A percentile compares a stretch with the other conserved stretches of the same genome.
phyloP scores from a whole-genome alignment of 2,329 filamentous ascomycete genomes.

The Aspergillus aculeatus region DNA sequence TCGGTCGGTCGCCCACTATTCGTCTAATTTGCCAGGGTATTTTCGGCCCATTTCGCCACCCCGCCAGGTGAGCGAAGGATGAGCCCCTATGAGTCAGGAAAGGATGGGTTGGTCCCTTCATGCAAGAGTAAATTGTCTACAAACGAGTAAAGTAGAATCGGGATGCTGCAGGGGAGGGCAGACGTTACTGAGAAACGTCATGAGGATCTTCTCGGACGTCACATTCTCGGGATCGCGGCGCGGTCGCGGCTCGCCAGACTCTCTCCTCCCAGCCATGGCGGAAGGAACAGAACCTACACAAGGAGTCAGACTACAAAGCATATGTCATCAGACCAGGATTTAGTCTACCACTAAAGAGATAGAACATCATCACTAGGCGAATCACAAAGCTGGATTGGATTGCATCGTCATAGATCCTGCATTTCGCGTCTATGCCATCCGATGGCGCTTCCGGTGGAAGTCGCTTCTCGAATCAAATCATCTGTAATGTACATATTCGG shows the following conservation, averaged over 20 bases:
- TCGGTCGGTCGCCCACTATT: too few species aligned
- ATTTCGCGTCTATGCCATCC: conserved; percentile 38
- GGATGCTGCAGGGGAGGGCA: too few species aligned
- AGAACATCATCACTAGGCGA: background rate
- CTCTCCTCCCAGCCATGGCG: background rate
- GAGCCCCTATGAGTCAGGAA: too few species aligned
- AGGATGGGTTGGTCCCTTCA: too few species aligned
- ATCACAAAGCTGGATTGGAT: conserved; percentile 21
- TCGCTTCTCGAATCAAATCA: conserved; percentile 24
- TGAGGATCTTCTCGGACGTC: background rate
- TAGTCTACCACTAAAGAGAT: background rate
- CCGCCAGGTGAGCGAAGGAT: too few species aligned
- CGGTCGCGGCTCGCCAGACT: background rate
- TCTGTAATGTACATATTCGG: conserved; percentile 37
- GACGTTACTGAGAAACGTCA: background rate
- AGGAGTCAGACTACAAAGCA: background rate
- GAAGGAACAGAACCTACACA: background rate
- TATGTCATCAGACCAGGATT: background rate
- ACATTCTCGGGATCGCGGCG: background rate
- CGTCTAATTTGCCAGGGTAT: too few species aligned
- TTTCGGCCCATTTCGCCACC: too few species aligned
- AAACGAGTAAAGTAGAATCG: too few species aligned
- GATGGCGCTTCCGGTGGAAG: conserved; percentile 31
- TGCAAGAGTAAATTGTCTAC: too few species aligned
- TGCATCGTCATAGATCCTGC: conserved; percentile 25